phyloP scores from a whole-genome alignment of 2,329 filamentous ascomycete genomes.

The Colletotrichum spaethianum region DNA sequence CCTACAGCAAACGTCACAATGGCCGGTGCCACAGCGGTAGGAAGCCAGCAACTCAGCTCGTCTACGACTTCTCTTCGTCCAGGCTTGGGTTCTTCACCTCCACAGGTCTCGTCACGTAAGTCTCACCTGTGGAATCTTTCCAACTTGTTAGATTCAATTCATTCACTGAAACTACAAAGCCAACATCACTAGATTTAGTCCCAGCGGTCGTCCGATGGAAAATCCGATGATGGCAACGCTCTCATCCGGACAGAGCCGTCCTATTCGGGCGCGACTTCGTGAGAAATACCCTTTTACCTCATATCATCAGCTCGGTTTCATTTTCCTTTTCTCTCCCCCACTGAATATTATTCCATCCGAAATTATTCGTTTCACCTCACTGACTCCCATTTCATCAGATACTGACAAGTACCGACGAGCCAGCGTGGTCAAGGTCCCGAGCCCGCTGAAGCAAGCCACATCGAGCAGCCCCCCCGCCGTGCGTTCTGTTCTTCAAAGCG shows the following conservation, averaged over 20 bases:
- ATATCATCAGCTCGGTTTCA: background rate
- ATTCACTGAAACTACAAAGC: background rate
- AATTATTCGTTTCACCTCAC: background rate
- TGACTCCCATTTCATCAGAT: background rate
- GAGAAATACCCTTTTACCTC: background rate
- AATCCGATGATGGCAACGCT: constrained; percentile 26
- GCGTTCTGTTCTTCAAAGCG: constrained; percentile 11
- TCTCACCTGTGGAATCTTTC: background rate
- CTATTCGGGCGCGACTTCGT: constrained; percentile 23
- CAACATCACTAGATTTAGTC: background rate
- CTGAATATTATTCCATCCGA: background rate
- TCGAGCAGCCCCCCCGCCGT: background rate
- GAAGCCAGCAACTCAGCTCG: background rate
- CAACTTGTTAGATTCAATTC: background rate
- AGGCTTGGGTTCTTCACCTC: background rate
- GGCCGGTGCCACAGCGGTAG: background rate
- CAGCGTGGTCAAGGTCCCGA: constrained; percentile 12
- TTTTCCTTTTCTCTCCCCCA: background rate
- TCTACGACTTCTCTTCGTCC: background rate
- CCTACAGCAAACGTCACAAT: background rate
- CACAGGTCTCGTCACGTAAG: constrained; percentile 1
- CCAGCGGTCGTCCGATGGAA: constrained; percentile 16
- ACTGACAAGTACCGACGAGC: constrained; percentile 32
- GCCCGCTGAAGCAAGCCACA: background rate
- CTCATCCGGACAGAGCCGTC: constrained; percentile 7